Evolutionary conservation across 75 land plant species (phyloP), one percentile per base, ranked within the genome.

Genomic region (Pinus taeda): DNA sequence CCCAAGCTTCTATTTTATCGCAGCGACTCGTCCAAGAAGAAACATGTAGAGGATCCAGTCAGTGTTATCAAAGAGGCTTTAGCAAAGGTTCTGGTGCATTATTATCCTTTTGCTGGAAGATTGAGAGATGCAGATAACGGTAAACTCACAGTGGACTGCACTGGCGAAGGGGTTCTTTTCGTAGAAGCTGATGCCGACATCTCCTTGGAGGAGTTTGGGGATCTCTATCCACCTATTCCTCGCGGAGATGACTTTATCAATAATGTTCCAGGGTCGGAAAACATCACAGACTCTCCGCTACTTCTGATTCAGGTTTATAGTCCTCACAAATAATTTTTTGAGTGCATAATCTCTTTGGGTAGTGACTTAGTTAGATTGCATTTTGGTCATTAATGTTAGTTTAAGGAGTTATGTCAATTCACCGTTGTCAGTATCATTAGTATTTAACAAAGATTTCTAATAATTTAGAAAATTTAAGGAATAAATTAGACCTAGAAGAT

Each of bases 121-220:
- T 15, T 63, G 1, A 63, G 29, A 64, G 15, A 26, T 30, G 30
- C 14, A 64, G 67, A 64, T 1, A 64, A 29, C 30, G 67, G 67
- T 4, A 33, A 30, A 15, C 83, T 88, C 15, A 14, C 64, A 1
- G 83, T 91, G 36, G 85, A 91, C 0, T 91, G 90, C 77, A 88
- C 85, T 2, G 93, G 90, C 36, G 88, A 88, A 26, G 93, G 93
- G 0, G 86, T 86, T 22, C 1, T 85, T 77, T 91, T 88, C 71
- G 76, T 82, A 22, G 93, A 82, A 71, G 93, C 92, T 13, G 82
- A 83, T 42, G 85, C 87, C 3, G 91, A 90, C 61, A 82, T 82
- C 30, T 77, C 74, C 13, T 59, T 90, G 3, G 58, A 63, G 8
- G 57, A 90, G 22, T 79, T 85, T 61, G 83, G 74, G 0, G 76